A percentile compares a stretch with the other conserved stretches of the same genome.
These are phyloP conservation scores for Ambrosiella beaveri DNA, from an alignment of 2,329 filamentous ascomycete species.

Conservation along the genomic window DNA sequence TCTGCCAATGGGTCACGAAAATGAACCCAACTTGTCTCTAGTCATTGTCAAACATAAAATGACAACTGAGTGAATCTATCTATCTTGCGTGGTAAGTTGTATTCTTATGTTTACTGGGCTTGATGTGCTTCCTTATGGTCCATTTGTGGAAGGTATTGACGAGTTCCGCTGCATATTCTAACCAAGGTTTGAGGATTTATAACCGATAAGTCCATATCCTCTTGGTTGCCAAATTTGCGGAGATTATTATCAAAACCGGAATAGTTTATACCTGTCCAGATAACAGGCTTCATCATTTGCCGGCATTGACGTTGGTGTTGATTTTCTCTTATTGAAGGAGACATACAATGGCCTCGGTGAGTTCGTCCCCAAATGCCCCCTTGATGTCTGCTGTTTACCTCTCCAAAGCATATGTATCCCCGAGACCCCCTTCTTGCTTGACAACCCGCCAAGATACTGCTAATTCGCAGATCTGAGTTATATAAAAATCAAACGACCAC, in stretches of 20 bases:
- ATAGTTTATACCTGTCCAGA: neutral
- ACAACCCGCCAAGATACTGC: too few relatives aligned
- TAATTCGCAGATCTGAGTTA: too few relatives aligned
- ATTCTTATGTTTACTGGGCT: too few relatives aligned
- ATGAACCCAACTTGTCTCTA: too few relatives aligned
- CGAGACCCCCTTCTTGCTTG: neutral
- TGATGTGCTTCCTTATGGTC: too few relatives aligned
- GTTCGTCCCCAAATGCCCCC: neutral
- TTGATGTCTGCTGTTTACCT: neutral
- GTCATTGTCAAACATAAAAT: too few relatives aligned
- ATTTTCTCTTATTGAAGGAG: neutral
- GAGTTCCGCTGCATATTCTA: too few relatives aligned
- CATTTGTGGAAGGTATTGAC: too few relatives aligned
- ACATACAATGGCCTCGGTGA: constrained; percentile 10
- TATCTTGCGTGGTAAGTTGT: too few relatives aligned
- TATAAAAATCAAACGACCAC: too few relatives aligned
- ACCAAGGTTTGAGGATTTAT: too few relatives aligned
- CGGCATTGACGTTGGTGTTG: neutral
- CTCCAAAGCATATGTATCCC: neutral
- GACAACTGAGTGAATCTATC: too few relatives aligned
- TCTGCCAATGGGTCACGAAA: neutral
- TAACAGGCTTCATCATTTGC: neutral
- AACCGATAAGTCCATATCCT: neutral
- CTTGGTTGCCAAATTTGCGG: neutral
- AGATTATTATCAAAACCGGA: neutral